These are phyloP conservation scores for Sarcodon sp. DNA, from an alignment of 768 basidiomycete genomes.

Conservation along the genomic window DNA sequence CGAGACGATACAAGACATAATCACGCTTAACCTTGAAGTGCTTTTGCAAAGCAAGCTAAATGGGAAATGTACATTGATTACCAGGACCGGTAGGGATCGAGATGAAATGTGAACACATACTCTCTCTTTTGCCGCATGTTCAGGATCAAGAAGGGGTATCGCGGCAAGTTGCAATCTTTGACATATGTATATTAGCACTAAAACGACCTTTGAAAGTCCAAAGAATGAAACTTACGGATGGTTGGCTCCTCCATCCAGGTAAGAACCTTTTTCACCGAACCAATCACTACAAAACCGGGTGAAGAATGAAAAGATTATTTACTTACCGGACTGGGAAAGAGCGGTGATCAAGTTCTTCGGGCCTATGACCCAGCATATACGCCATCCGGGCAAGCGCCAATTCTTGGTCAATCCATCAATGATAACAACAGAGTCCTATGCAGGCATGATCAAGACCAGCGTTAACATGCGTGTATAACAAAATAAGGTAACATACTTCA, in stretches of 20 bases:
- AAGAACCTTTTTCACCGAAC: conserved; percentile 42
- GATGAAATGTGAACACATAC: not conserved
- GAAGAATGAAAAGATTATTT: not conserved
- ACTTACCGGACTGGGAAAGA: conserved; percentile 73
- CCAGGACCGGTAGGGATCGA: not conserved
- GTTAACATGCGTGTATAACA: not conserved
- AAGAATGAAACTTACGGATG: conserved; percentile 51
- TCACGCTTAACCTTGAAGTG: conserved; percentile 91
- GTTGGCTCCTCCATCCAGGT: conserved; percentile 90
- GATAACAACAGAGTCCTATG: conserved; percentile 65
- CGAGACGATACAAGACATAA: conserved; percentile 74
- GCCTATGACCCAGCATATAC: conserved; percentile 87
- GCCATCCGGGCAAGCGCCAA: conserved; percentile 92
- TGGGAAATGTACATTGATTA: not conserved
- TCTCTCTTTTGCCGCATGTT: conserved; percentile 53
- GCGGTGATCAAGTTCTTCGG: conserved; percentile 84
- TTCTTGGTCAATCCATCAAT: conserved; percentile 95
- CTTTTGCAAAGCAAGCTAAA: conserved; percentile 64
- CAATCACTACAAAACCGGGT: not conserved
- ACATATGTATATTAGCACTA: conserved; percentile 2
- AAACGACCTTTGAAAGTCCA: not conserved
- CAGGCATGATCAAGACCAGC: not conserved
- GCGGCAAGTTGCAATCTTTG: conserved; percentile 78
- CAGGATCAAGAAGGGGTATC: conserved; percentile 67
- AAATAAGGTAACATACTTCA: conserved; percentile 23